These are phyloP conservation scores for Claviceps quebecensis DNA, from an alignment of 2,329 filamentous ascomycete genomes.

Conservation along the genomic window DNA sequence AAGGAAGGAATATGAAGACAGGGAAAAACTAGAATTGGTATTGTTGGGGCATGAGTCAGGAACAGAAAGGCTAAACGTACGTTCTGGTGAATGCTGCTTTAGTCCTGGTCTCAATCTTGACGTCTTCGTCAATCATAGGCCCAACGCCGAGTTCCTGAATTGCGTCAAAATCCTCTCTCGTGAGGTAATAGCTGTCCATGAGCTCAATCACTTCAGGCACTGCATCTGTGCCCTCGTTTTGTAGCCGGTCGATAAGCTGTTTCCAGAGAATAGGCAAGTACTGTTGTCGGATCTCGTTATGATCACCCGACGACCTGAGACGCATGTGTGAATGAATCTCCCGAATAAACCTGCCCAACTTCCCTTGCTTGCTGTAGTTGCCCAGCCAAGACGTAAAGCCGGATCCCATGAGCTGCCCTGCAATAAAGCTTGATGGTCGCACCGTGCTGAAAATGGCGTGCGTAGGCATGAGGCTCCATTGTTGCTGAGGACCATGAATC, in stretches of 20 bases:
- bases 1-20: neutral
- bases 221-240: slow-evolving; percentile 66
- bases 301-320: slow-evolving; percentile 74
- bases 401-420: slow-evolving; percentile 62
- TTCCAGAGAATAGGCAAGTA: slow-evolving; percentile 85
- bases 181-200: slow-evolving; percentile 96
- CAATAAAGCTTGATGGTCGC: slow-evolving; percentile 71
- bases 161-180: slow-evolving; percentile 85
- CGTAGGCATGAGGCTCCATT: slow-evolving; percentile 95
- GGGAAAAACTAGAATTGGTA: neutral
- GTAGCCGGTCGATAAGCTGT: slow-evolving; percentile 59
- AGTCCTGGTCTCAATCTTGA: slow-evolving; percentile 71
- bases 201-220: slow-evolving; percentile 76
- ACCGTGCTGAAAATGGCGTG: slow-evolving; percentile 95
- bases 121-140: slow-evolving; percentile 57
- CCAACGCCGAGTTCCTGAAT: slow-evolving; percentile 87
- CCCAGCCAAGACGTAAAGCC: slow-evolving; percentile 86
- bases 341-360: slow-evolving; percentile 66
- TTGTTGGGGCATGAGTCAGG: neutral
- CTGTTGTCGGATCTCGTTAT: slow-evolving; percentile 86
- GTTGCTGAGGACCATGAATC: slow-evolving; percentile 96
- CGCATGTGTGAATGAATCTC: slow-evolving; percentile 98
- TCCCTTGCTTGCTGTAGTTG: slow-evolving; percentile 79
- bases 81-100: slow-evolving; percentile 81
- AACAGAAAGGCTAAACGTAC: slow-evolving; percentile 36